Evolutionary conservation across 495 filamentous ascomycete species (phyloP), one percentile per base, ranked within the genome.

Genomic region (Neurospora tetrasperma): DNA sequence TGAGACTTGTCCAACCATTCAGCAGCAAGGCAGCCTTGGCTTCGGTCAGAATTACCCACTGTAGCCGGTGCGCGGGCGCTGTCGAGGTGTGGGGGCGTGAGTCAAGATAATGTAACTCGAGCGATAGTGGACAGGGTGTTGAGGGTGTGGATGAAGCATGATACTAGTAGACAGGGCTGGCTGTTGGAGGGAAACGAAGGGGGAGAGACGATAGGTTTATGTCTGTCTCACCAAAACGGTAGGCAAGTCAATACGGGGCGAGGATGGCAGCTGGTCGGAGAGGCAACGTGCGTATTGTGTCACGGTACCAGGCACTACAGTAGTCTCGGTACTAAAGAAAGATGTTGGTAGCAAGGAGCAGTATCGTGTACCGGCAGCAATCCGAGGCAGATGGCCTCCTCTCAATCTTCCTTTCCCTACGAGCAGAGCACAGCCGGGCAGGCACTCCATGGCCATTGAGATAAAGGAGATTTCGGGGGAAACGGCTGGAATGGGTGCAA

Each of bases 1-100:
- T 62, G 54, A 62, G 54, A 31, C 54, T 12, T 16, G 54, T 31
- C 23, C 54, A 62, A 62, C 54, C 27, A 66, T 38, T 66, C 54
- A 66, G 54, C 54, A 35, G 54, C 54, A 66, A 66, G 43, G 44
- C 42, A 72, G 69, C 76, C 62, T 71, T 75, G 74, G 73, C 75
- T 74, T 73, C 76, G 76, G 77, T 80, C 73, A 79, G 77, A 75
- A 42, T 70, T 72, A 70, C 75, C 75, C 70, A 75, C 75, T 74
- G 44, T 39, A 71, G 68, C 72, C 70, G 76, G 69, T 73, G 42
- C 38, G 48, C 72, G 71, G 66, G 54, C 27, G 54, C 35, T 66
- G 54, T 38, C 27, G 14, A 16, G 27, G 59, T 71, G 78, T 77
- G 75, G 79, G 75, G 79, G 74, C 75, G 75, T 80, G 79, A 80